Base-by-base conservation (phyloP, 1,284 basidiomycete species). In the Cutaneotrichosporon mucoides region DNA sequence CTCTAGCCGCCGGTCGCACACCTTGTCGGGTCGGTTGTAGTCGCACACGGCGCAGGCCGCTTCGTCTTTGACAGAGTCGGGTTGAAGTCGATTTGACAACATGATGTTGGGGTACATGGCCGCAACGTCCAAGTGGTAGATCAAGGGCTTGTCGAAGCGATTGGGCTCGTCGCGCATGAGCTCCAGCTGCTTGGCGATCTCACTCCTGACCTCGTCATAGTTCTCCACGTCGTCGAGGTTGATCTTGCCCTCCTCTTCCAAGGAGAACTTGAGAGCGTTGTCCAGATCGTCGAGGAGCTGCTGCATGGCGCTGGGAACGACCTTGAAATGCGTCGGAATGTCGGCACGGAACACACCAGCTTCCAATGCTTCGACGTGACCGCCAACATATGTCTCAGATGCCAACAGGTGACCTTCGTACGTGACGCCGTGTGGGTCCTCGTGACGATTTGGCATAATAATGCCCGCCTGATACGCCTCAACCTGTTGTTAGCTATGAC, bases 51-150 rank as follows among this genome's bases (percentile, higher is more conserved):
- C 96, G 73, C 96, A 99, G 47, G 88, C 90, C 7, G 94, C 87
- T 78, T 99, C 96, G 73, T 95, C 91, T 13, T 98, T 90, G 78
- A 99, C 90, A 1, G 96, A 96, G 78, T 99, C 96, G 2, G 96
- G 96, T 71, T 99, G 96, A 4, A 99, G 84, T 56, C 96, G 90
- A 76, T 99, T 99, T 37, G 93, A 97, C 81, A 99, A 88, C 96
- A 99, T 99, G 85, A 99, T 99, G 80, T 99, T 99, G 60, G 96
- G 96, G 74, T 99, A 99, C 96, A 99, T 99, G 67, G 96, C 96
- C 1, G 96, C 96, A 63, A 99, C 96, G 73, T 99, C 96, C 72
- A 99, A 80, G 79, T 99, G 96, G 79, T 99, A 99, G 73, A 99
- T 99, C 66, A 99, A 85, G 0, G 96, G 96, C 33, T 87, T 88